phyloP scores from a whole-genome alignment of 495 filamentous ascomycete genomes.

The Neurospora sp. region DNA sequence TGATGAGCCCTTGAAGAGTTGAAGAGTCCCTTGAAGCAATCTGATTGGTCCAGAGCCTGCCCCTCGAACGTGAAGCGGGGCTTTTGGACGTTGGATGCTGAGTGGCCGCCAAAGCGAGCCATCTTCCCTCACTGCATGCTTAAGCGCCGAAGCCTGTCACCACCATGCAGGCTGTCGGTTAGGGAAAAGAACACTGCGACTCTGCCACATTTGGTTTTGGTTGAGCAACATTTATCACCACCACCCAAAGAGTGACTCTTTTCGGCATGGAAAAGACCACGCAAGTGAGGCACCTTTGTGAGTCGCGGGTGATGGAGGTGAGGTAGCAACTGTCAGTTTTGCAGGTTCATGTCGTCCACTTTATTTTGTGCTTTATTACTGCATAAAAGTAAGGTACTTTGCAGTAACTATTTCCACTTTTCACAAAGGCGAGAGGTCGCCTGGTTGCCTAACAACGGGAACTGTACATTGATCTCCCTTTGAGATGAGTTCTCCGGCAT shows the following conservation, averaged over 20 bases:
- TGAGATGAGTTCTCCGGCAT: background rate
- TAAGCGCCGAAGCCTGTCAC: slow-evolving; percentile 29
- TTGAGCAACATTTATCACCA: background rate
- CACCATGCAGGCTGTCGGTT: slow-evolving; percentile 22
- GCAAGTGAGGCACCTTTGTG: background rate
- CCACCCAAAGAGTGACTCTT: background rate
- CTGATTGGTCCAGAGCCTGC: slow-evolving; percentile 12
- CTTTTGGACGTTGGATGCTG: slow-evolving; percentile 7
- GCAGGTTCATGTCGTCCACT: background rate
- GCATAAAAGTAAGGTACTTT: background rate
- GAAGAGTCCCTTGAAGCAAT: background rate
- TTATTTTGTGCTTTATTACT: background rate
- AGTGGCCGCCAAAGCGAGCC: slow-evolving; percentile 23
- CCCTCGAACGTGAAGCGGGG: slow-evolving; percentile 11
- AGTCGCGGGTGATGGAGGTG: background rate
- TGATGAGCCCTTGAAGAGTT: background rate
- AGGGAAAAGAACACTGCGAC: background rate
- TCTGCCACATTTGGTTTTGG: background rate
- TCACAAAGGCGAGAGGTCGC: background rate
- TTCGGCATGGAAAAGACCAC: background rate
- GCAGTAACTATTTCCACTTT: background rate
- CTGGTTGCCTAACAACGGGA: background rate
- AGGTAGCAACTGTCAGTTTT: background rate
- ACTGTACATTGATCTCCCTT: background rate
- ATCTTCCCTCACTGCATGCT: slow-evolving; percentile 9